phyloP scores from a whole-genome alignment of 768 basidiomycete species.

The Russula lepida region DNA sequence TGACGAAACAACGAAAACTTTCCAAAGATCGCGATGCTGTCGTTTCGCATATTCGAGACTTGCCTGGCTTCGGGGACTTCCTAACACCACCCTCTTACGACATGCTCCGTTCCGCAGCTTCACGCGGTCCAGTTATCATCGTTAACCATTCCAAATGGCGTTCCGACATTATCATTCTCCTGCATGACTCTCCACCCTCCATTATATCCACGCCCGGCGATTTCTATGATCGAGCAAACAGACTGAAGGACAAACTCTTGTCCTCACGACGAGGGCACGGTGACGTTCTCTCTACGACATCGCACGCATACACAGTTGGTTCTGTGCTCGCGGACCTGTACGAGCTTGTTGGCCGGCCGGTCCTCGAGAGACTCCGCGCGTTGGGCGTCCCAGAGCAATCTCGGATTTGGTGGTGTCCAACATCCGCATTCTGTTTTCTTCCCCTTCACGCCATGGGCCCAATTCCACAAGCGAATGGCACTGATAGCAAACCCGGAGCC shows the following conservation, averaged over 20 bases:
- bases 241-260: neutral
- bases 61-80: neutral
- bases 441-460: conserved; percentile 19
- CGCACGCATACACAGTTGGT: neutral
- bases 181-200: neutral
- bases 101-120: neutral
- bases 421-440: conserved; percentile 7
- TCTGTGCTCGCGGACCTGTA: conserved; percentile 2
- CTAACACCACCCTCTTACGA: neutral
- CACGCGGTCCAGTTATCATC: neutral
- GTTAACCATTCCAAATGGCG: conserved; percentile 8
- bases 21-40: neutral
- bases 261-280: neutral
- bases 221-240: neutral
- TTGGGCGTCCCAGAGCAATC: conserved; percentile 4
- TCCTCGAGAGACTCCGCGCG: neutral
- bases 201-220: neutral
- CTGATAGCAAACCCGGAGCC: neutral
- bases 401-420: conserved; percentile 3
- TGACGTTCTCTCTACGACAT: neutral
- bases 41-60: neutral
- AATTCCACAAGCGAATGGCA: neutral
- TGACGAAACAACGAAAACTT: neutral
- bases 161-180: conserved; percentile 10
- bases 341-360: neutral